Base-by-base conservation (phyloP, 345 rosid species). In the sweet orange (Citrus sinensis) region DNA sequence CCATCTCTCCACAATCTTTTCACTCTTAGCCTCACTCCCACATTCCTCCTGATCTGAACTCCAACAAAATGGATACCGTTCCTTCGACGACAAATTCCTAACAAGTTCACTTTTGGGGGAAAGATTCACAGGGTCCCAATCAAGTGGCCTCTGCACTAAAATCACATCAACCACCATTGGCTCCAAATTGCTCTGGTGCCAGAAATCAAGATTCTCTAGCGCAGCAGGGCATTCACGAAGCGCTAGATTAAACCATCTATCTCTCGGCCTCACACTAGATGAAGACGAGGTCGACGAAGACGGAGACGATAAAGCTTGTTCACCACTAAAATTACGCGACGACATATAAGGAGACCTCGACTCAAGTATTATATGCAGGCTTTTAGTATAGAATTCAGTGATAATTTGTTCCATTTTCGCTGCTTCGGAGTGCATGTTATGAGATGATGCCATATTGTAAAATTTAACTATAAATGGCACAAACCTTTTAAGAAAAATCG, bases 1-100 rank as follows among this genome's bases (percentile, higher is more conserved):
- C 99, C 99, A 96, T 79, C 98, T 92, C 91, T 96, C 99, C 32
- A 96, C 82, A 37, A 96, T 82, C 88, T 87, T 93, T 79, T 92
- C 95, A 56, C 77, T 84, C 89, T 80, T 87, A 20, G 49, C 77
- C 27, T 84, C 93, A 79, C 82, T 78, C 22, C 92, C 89, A 29
- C 82, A 62, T 64, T 91, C 93, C 76, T 89, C 97, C 79, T 85
- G 93, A 84, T 92, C 97, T 29, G 85, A 91, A 81, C 65, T 85
- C 91, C 93, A 88, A 68, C 84, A 77, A 37, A 79, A 78, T 2
- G 83, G 82, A 82, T 81, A 75, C 42, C 66, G 78, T 59, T 89
- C 94, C 85, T 87, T 89, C 14, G 80, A 84, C 0, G 91, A 88
- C 59, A 82, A 78, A 69, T 88, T 91, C 90, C 88, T 86, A 32